phyloP scores from a whole-genome alignment of 495 filamentous ascomycete genomes.

The Xylaria flabelliformis region DNA sequence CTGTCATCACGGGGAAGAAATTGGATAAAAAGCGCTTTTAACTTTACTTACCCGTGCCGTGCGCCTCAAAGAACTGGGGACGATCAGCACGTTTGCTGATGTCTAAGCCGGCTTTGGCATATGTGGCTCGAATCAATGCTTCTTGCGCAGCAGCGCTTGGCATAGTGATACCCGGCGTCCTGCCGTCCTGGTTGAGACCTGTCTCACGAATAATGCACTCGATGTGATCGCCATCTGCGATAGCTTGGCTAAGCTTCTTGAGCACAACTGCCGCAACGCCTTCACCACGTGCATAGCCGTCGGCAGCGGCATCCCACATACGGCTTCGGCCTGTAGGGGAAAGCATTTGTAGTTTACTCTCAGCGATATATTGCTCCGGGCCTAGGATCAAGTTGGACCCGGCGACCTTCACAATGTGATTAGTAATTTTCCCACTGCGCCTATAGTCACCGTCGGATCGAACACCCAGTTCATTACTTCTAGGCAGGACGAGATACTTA shows the following conservation, averaged over 20 bases:
- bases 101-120: background rate
- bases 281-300: constrained; percentile 70
- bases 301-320: constrained; percentile 55
- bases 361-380: constrained; percentile 44
- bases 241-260: constrained; percentile 62
- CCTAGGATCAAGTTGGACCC: constrained; percentile 38
- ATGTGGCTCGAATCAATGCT: constrained; percentile 42
- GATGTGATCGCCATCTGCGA: constrained; percentile 57
- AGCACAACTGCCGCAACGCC: constrained; percentile 59
- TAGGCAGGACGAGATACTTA: background rate
- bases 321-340: constrained; percentile 43
- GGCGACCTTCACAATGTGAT: background rate
- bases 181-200: constrained; percentile 56
- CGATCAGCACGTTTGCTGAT: background rate
- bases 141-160: constrained; percentile 54
- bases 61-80: constrained; percentile 26
- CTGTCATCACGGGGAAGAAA: no score
- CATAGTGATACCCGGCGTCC: constrained; percentile 50
- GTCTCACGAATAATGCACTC: constrained; percentile 61
- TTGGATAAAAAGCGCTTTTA: no score
- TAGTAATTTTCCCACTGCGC: background rate
- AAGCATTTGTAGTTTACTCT: constrained; percentile 20
- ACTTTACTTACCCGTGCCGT: constrained; percentile 22
- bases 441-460: background rate
- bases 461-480: no score